A percentile compares a stretch with the other conserved stretches of the same genome.
Evolutionary conservation across 1,139 yeast genomes (phyloP).

Genomic region (Ogataea hybrid): DNA sequence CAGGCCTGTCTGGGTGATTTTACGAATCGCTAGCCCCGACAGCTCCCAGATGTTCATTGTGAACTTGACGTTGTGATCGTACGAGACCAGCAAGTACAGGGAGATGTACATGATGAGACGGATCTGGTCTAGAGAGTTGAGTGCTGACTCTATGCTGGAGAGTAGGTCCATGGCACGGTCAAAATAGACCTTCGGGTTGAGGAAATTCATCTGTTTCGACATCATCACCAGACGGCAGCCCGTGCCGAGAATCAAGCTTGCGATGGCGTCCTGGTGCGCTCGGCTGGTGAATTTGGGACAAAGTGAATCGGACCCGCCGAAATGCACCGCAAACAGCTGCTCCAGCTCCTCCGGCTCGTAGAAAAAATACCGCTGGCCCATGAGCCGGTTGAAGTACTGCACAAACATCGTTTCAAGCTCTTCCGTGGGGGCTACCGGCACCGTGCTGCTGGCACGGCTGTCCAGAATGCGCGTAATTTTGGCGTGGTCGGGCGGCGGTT

Average conservation of each 20-base stretch:
- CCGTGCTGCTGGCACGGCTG: background rate
- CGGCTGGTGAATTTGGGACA: constrained; percentile 5
- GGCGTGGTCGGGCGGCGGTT: constrained; percentile 12
- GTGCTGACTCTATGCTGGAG: background rate
- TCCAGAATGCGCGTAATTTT: constrained; percentile 8
- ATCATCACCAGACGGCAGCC: constrained; percentile 15
- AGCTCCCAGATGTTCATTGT: constrained; percentile 19
- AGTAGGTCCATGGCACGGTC: constrained; percentile 11
- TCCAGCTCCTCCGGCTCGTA: constrained; percentile 11
- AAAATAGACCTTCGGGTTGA: constrained; percentile 14
- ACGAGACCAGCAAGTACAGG: constrained; percentile 15
- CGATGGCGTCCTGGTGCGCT: constrained; percentile 6
- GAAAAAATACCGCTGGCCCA: constrained; percentile 14
- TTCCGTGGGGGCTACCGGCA: background rate
- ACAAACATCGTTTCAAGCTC: constrained; percentile 11
- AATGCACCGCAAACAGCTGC: constrained; percentile 6
- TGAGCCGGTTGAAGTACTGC: constrained; percentile 7
- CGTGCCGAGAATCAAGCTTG: constrained; percentile 11
- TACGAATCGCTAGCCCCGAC: constrained; percentile 17
- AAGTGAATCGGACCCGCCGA: background rate
- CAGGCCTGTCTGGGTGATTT: constrained; percentile 17
- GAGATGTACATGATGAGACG: constrained; percentile 17
- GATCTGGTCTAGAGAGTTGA: constrained; percentile 14
- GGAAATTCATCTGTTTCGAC: constrained; percentile 5
- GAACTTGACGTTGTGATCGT: constrained; percentile 15